These are phyloP conservation scores for Fusarium pilosicola DNA, from an alignment of 2,329 filamentous ascomycete species.

Conservation along the genomic window DNA sequence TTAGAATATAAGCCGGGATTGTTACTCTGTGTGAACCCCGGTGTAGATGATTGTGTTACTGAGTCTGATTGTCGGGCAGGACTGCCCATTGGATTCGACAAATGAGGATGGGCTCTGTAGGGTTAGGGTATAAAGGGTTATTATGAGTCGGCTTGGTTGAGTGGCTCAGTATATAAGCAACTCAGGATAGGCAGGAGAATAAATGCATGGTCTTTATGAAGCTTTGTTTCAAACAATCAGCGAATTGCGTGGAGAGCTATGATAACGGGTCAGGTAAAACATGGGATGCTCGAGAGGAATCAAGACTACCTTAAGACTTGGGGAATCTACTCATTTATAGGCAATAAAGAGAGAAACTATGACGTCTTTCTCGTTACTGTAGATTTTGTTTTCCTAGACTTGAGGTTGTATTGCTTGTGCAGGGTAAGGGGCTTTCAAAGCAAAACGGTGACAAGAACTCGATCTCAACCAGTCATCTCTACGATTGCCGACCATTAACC, in stretches of 20 bases:
- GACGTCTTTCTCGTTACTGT: not conserved
- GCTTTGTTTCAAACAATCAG: not conserved
- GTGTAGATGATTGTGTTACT: not conserved
- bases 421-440: not conserved
- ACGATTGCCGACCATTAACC: constrained; percentile 39
- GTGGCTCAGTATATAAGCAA: not conserved
- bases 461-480: not conserved
- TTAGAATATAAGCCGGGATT: not conserved
- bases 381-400: not conserved
- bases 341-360: not conserved
- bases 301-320: not conserved
- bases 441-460: not conserved
- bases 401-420: not conserved
- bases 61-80: not conserved
- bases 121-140: too few species aligned
- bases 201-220: too few species aligned
- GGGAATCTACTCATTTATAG: not conserved
- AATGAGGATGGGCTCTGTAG: not conserved
- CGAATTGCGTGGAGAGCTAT: not conserved
- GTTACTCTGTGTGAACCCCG: too few species aligned
- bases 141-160: not conserved
- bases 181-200: not conserved
- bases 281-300: not conserved
- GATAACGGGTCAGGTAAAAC: too few species aligned
- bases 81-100: not conserved